Conservation (phyloP, 352 stramenopile genomes). For the Phytophthora niederhauseri region DNA sequence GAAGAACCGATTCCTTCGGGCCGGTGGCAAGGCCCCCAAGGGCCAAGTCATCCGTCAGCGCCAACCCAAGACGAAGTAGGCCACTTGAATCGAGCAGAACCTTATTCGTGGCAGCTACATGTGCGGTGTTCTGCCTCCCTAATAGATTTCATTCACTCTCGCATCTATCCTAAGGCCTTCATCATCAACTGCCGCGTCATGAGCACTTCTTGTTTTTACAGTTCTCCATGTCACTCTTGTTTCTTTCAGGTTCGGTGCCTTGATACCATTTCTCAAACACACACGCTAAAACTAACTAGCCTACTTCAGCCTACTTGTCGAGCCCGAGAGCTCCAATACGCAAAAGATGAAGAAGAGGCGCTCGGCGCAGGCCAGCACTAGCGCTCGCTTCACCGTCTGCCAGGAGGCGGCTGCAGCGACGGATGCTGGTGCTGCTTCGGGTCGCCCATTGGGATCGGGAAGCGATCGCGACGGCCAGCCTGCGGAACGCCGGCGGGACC, state of each 20-base stretch:
- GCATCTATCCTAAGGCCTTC: background rate
- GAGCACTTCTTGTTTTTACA: constrained; percentile 10
- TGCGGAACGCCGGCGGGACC: constrained; percentile 51
- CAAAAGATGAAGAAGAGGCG: constrained; percentile 38
- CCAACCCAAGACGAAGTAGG: constrained; percentile 54
- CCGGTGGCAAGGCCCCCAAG: constrained; percentile 47
- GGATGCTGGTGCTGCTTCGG: constrained; percentile 77
- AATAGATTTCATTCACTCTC: constrained; percentile 32
- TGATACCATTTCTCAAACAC: constrained; percentile 44
- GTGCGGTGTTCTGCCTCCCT: constrained; percentile 21
- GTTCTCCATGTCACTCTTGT: constrained; percentile 31
- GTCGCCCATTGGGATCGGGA: constrained; percentile 76
- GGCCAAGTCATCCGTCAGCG: constrained; percentile 66
- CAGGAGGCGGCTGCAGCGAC: constrained; percentile 69
- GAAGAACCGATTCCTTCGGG: constrained; percentile 55
- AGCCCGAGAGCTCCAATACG: constrained; percentile 29
- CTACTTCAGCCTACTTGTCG: constrained; percentile 40
- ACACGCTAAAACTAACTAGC: constrained; percentile 43
- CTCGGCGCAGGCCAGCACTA: constrained; percentile 26
- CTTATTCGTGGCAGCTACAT: constrained; percentile 18
- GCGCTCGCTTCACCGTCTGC: constrained; percentile 56
- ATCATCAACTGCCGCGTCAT: background rate
- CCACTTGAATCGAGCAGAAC: constrained; percentile 16
- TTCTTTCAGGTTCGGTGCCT: constrained; percentile 33
- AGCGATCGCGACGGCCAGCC: constrained; percentile 62